phyloP scores from a whole-genome alignment of 371 early-diverging fungal genomes.

The Chytridium lagenaria region DNA sequence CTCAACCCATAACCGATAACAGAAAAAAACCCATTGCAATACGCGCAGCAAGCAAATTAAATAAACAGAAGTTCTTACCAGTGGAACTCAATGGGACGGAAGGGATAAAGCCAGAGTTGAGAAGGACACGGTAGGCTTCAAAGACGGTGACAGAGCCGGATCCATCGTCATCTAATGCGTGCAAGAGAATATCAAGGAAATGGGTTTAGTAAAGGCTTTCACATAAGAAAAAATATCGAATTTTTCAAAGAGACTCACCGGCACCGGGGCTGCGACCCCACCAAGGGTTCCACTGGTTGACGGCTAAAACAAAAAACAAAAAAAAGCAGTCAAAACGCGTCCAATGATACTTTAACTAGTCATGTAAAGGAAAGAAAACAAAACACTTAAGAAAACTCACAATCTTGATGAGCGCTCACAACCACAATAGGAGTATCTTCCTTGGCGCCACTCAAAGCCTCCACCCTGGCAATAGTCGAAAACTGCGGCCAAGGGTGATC shows the following conservation, averaged over 20 bases:
- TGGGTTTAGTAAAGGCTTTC: not conserved
- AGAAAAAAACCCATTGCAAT: too few relatives aligned
- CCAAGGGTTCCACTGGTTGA: slow-evolving; percentile 77
- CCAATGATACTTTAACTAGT: not conserved
- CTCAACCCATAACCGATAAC: too few relatives aligned
- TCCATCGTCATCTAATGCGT: slow-evolving; percentile 80
- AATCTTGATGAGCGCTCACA: slow-evolving; percentile 91
- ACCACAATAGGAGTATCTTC: slow-evolving; percentile 73
- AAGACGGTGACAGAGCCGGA: slow-evolving; percentile 87
- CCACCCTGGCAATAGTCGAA: slow-evolving; percentile 67
- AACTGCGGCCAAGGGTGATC: slow-evolving; percentile 72
- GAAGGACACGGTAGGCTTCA: slow-evolving; percentile 82
- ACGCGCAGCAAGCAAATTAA: too few relatives aligned
- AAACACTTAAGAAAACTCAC: slow-evolving; percentile 50
- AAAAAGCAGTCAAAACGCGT: not conserved
- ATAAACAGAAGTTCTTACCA: slow-evolving; percentile 55
- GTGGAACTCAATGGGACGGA: slow-evolving; percentile 91
- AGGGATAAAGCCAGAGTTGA: slow-evolving; percentile 68
- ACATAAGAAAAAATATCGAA: not conserved
- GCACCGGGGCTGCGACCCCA: slow-evolving; percentile 86
- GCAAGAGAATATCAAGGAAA: not conserved
- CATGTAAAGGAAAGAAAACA: slow-evolving; percentile 11
- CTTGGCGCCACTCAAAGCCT: slow-evolving; percentile 34
- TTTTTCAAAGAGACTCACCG: slow-evolving; percentile 54
- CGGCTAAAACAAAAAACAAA: slow-evolving; percentile 12